Evolutionary conservation across 2,329 filamentous ascomycete genomes (phyloP).

Genomic region (Alternaria solani): DNA sequence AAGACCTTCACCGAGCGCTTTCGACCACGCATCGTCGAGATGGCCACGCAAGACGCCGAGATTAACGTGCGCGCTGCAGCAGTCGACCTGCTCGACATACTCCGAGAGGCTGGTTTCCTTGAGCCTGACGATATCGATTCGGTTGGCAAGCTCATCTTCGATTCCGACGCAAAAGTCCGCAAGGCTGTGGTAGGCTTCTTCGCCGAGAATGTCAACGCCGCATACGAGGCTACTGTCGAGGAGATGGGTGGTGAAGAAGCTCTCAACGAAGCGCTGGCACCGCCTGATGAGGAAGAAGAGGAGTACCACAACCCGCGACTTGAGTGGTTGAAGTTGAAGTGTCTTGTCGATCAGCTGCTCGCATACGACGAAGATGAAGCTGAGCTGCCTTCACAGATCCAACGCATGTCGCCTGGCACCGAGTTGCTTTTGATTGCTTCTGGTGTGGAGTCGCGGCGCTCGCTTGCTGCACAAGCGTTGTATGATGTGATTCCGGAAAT

Average conservation of each 20-base stretch:
- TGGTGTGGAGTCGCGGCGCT: slow-evolving; percentile 80
- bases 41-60: slow-evolving; percentile 87
- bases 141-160: slow-evolving; percentile 87
- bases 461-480: slow-evolving; percentile 83
- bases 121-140: slow-evolving; percentile 91
- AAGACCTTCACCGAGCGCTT: slow-evolving; percentile 95
- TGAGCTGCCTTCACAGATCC: slow-evolving; percentile 61
- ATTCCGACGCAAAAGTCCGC: slow-evolving; percentile 82
- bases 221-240: slow-evolving; percentile 80
- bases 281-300: slow-evolving; percentile 73
- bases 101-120: slow-evolving; percentile 84
- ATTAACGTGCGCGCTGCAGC: slow-evolving; percentile 79
- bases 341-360: slow-evolving; percentile 81
- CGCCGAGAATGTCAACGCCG: slow-evolving; percentile 82
- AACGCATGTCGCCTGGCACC: slow-evolving; percentile 54
- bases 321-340: slow-evolving; percentile 93
- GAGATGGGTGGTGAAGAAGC: slow-evolving; percentile 82
- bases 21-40: slow-evolving; percentile 85
- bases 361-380: slow-evolving; percentile 78
- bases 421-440: slow-evolving; percentile 63
- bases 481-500: slow-evolving; percentile 84
- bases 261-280: slow-evolving; percentile 76
- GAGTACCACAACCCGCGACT: slow-evolving; percentile 78
- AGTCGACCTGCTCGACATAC: slow-evolving; percentile 80
- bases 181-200: slow-evolving; percentile 93